A percentile compares a stretch with the other conserved stretches of the same genome.
Conservation (phyloP, 1,284 basidiomycete genomes). For the Bjerkandera adusta region DNA sequence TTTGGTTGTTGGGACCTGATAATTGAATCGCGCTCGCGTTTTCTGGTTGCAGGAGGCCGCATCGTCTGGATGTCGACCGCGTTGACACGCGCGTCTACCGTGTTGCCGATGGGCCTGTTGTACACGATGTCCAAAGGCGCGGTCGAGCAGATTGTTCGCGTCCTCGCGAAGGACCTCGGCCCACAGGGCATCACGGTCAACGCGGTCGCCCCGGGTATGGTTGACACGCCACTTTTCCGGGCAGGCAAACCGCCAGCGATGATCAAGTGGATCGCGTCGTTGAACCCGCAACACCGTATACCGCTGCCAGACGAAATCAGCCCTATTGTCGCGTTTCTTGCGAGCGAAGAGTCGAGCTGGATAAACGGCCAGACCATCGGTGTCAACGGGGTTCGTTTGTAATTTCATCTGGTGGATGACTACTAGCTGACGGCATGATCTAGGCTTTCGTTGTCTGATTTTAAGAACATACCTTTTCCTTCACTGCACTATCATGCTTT, state of each 20-base stretch:
- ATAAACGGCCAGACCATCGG: conserved; percentile 54
- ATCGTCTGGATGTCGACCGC: conserved; percentile 57
- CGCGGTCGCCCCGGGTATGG: conserved; percentile 52
- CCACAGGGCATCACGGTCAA: conserved; percentile 54
- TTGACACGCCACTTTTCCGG: conserved; percentile 53
- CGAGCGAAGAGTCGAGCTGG: conserved; percentile 51
- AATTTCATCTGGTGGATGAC: too few relatives aligned
- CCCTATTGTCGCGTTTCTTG: conserved; percentile 50
- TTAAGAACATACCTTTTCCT: too few relatives aligned
- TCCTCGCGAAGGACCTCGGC: conserved; percentile 56
- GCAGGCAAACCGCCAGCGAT: conserved; percentile 47
- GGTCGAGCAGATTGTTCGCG: conserved; percentile 56
- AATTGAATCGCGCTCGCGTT: neutral
- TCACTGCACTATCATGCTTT: too few relatives aligned
- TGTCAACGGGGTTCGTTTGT: conserved; percentile 54
- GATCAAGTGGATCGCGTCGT: conserved; percentile 43
- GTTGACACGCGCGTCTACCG: conserved; percentile 40
- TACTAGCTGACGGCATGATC: neutral
- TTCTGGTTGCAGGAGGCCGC: conserved; percentile 38
- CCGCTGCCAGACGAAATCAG: conserved; percentile 54
- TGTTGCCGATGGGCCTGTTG: conserved; percentile 46
- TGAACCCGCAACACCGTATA: conserved; percentile 46
- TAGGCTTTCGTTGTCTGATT: conserved; percentile 15
- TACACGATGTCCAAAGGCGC: conserved; percentile 58
- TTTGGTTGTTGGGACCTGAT: neutral